Base-by-base conservation (phyloP, 2,329 filamentous ascomycete genomes). In the Aspergillus jensenii region DNA sequence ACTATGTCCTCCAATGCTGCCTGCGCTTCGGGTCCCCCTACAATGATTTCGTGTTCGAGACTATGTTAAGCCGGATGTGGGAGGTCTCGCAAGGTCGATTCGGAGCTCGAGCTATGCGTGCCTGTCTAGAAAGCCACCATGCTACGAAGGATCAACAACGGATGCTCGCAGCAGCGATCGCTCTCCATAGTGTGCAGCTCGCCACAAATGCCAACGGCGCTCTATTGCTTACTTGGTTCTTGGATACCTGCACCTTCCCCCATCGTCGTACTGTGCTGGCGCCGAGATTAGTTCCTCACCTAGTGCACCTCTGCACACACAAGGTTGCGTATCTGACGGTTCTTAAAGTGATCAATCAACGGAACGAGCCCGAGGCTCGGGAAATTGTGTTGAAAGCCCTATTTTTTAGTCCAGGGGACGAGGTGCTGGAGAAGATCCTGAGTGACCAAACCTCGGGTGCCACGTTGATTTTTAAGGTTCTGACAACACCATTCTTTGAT, bases 311-410 rank as follows among this genome's bases (percentile, higher is more conserved):
- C 6, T 98, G 95, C 82, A 98, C 95, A 0, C 95, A 99, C 82
- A 98, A 98, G 81, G 93, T 99, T 56, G 95, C 95, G 0, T 98
- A 98, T 71, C 82, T 98, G 60, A 99, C 95, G 0, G 93, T 99
- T 1, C 82, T 99, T 58, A 99, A 99, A 80, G 92, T 98, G 51
- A 96, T 99, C 76, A 99, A 99, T 73, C 95, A 99, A 76, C 92
- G 96, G 71, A 90, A 93, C 35, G 95, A 99, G 77, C 84, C 90
- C 0, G 93, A 98, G 61, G 95, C 95, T 3, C 87, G 95, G 12
- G 93, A 99, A 69, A 90, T 86, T 48, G 91, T 99, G 40, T 81
- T 98, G 41, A 89, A 91, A 72, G 93, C 93, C 2, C 80, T 99
- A 35, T 98, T 99, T 83, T 96, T 96, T 76, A 92, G 90, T 8